These are phyloP conservation scores for Musa balbisiana DNA, from an alignment of 202 grass and related monocot species.

Conservation along the genomic window DNA sequence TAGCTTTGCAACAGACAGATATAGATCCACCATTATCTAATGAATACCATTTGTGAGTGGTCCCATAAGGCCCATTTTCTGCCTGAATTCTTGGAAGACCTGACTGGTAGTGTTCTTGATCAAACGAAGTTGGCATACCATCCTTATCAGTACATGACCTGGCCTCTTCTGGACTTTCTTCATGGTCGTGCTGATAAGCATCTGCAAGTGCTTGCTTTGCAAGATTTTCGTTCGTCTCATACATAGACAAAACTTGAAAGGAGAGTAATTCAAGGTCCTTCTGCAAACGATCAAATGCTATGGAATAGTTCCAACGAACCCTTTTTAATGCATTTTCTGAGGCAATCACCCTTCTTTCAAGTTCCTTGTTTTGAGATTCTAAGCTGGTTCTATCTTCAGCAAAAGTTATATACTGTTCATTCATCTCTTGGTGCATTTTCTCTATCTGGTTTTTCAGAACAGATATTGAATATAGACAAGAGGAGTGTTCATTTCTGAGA, in stretches of 20 bases:
- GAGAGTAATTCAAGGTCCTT: constrained; percentile 95
- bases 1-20: constrained; percentile 31
- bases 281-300: constrained; percentile 74
- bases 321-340: constrained; percentile 78
- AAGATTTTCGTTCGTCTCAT: constrained; percentile 83
- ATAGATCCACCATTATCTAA: constrained; percentile 25
- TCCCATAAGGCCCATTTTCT: constrained; percentile 24
- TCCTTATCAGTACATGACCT: constrained; percentile 26
- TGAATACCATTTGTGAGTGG: constrained; percentile 26
- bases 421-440: constrained; percentile 86
- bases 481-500: constrained; percentile 80
- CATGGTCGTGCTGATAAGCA: constrained; percentile 39
- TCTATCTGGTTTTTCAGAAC: constrained; percentile 79
- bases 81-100: constrained; percentile 19
- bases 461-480: constrained; percentile 78
- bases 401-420: constrained; percentile 63
- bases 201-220: constrained; percentile 68
- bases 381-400: constrained; percentile 59
- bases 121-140: neutral
- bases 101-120: constrained; percentile 28
- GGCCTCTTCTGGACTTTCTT: constrained; percentile 30
- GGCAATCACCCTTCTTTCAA: constrained; percentile 75
- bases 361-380: constrained; percentile 75
- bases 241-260: constrained; percentile 98
- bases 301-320: constrained; percentile 81